Conservation (phyloP, 2,329 filamentous ascomycete genomes). For the Scolecobasidium constrictum region DNA sequence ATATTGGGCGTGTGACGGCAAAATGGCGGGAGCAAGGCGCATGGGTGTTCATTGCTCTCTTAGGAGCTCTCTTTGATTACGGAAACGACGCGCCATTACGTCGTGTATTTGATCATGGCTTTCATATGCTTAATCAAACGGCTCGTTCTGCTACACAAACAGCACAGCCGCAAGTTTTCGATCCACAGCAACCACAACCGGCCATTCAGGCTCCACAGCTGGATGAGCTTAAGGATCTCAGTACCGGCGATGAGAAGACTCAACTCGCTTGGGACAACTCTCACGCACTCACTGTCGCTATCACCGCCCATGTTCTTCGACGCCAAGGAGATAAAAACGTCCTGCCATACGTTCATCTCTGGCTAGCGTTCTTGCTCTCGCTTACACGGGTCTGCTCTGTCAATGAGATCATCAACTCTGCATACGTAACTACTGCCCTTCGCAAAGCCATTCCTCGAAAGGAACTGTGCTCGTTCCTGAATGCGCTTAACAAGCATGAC, state of each 20-base stretch:
- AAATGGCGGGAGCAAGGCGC: conserved; percentile 48
- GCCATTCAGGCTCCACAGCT: not conserved
- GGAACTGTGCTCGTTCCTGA: conserved; percentile 40
- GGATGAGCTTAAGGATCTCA: not conserved
- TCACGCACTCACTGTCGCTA: conserved; percentile 32
- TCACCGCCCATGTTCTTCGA: conserved; percentile 36
- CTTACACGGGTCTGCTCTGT: conserved; percentile 17
- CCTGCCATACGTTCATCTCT: conserved; percentile 51
- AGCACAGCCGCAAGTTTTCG: not conserved
- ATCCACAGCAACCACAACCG: conserved; percentile 11
- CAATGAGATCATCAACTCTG: conserved; percentile 10
- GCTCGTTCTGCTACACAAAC: not conserved
- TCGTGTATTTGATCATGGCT: conserved; percentile 22
- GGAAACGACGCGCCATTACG: conserved; percentile 41
- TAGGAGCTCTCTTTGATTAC: conserved; percentile 42
- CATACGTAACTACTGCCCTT: conserved; percentile 2
- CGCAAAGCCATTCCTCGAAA: conserved; percentile 36
- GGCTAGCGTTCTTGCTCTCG: conserved; percentile 47
- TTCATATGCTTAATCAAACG: not conserved
- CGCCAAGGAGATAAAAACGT: conserved; percentile 48
- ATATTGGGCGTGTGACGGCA: conserved; percentile 42
- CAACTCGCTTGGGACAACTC: conserved; percentile 18
- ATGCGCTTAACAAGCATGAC: conserved; percentile 34
- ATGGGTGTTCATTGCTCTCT: conserved; percentile 47
- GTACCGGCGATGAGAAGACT: conserved; percentile 14